These are phyloP conservation scores for Hibiscus mutabilis DNA, from an alignment of 345 rosid species.

Conservation along the genomic window DNA sequence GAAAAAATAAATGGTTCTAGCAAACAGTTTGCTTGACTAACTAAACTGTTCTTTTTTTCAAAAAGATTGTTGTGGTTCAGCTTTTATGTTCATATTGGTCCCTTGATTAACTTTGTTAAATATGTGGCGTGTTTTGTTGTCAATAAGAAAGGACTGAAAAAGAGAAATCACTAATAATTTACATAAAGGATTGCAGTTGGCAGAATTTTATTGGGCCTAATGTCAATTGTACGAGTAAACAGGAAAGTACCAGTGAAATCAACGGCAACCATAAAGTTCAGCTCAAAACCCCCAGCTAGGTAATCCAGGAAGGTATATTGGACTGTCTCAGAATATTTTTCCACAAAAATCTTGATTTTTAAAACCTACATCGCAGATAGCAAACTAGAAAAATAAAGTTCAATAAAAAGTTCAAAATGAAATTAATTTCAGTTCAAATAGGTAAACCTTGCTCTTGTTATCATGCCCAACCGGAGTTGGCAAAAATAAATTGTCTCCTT, in stretches of 20 bases:
- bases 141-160: neutral
- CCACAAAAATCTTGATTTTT: slow-evolving; percentile 69
- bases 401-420: neutral
- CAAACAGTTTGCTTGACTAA: neutral
- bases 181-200: neutral
- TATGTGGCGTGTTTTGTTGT: neutral
- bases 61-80: neutral
- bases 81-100: neutral
- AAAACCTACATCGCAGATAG: slow-evolving; percentile 33
- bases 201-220: neutral
- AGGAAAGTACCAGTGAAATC: slow-evolving; percentile 77
- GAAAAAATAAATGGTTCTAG: neutral
- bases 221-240: slow-evolving; percentile 1
- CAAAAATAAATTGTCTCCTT: slow-evolving; percentile 46
- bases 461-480: slow-evolving; percentile 53
- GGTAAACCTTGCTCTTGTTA: slow-evolving; percentile 50
- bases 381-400: neutral
- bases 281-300: slow-evolving; percentile 72
- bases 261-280: slow-evolving; percentile 92
- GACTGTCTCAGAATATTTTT: slow-evolving; percentile 57
- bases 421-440: slow-evolving; percentile 13
- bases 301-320: slow-evolving; percentile 80
- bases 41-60: neutral
- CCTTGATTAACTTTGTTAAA: neutral
- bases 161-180: neutral